Evolutionary conservation across 2,329 filamentous ascomycete species (phyloP).

Genomic region (Fonsecaea pedrosoi): DNA sequence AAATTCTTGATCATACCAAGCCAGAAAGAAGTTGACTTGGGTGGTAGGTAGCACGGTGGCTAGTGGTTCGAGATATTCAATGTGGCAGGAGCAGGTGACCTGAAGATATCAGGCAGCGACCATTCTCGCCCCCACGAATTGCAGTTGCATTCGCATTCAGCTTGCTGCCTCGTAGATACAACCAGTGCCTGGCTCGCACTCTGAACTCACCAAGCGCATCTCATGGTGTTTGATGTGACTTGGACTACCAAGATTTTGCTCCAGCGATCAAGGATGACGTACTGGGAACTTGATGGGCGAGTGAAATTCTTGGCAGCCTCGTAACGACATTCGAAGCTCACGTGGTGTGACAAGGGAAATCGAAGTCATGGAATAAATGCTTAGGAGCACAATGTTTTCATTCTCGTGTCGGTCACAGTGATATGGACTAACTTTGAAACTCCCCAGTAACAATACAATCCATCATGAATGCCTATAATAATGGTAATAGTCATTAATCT

Average conservation of each 20-base stretch:
- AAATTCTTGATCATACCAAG: background rate
- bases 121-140: background rate
- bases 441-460: constrained; percentile 20
- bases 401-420: background rate
- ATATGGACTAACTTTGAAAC: constrained; percentile 2
- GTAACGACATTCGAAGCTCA: background rate
- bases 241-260: background rate
- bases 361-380: background rate
- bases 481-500: constrained; percentile 20
- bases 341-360: background rate
- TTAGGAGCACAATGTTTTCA: background rate
- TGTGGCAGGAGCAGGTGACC: constrained; percentile 1
- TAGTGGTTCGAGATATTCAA: background rate
- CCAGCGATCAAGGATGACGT: background rate
- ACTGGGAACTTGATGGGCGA: background rate
- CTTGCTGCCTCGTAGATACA: background rate
- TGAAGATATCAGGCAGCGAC: background rate
- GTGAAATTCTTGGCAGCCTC: background rate
- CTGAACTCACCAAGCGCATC: background rate
- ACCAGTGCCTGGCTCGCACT: background rate
- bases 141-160: background rate
- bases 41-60: background rate
- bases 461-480: constrained; percentile 9
- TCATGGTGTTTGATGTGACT: background rate
- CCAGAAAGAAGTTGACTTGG: background rate